Percentiles rank a stretch among this genome's conserved stretches.
These are phyloP conservation scores for Mycena latifolia DNA, from an alignment of 768 basidiomycete species.

Conservation along the genomic window DNA sequence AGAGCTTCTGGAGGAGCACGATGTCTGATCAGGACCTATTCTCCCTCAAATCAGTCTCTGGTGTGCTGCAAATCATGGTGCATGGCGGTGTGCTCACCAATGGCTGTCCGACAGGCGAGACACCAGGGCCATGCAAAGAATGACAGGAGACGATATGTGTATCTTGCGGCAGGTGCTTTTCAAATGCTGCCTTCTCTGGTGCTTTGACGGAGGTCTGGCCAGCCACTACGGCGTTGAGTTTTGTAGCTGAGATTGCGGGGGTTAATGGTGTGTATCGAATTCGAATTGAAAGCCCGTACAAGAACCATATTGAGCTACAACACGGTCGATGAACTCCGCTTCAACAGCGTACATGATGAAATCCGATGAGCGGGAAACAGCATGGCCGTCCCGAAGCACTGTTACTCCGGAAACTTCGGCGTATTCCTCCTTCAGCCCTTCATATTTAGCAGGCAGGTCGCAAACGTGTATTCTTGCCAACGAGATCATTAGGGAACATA, in stretches of 20 bases:
- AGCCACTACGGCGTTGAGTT: slow-evolving; percentile 90
- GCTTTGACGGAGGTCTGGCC: slow-evolving; percentile 99
- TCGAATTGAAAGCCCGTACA: slow-evolving; percentile 63
- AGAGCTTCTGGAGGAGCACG: slow-evolving; percentile 83
- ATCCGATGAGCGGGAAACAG: slow-evolving; percentile 90
- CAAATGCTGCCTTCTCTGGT: slow-evolving; percentile 92
- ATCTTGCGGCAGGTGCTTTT: slow-evolving; percentile 87
- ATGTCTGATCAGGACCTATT: slow-evolving; percentile 89
- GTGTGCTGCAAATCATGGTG: too few relatives aligned
- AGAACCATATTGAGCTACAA: slow-evolving; percentile 93
- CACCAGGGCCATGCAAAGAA: slow-evolving; percentile 93
- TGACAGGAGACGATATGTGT: slow-evolving; percentile 93
- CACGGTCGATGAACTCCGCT: slow-evolving; percentile 85
- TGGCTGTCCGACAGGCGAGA: slow-evolving; percentile 90
- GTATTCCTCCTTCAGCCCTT: slow-evolving; percentile 6
- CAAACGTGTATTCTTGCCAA: slow-evolving; percentile 86
- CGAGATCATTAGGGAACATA: slow-evolving; percentile 18
- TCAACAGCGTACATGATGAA: slow-evolving; percentile 97
- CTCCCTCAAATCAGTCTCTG: background rate
- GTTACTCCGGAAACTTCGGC: slow-evolving; percentile 68
- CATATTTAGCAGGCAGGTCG: slow-evolving; percentile 78
- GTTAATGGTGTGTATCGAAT: slow-evolving; percentile 1
- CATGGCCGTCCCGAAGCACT: slow-evolving; percentile 85
- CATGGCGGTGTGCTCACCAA: slow-evolving; percentile 66
- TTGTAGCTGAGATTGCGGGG: slow-evolving; percentile 74